Evolutionary conservation across 768 basidiomycete species (phyloP).

Genomic region (Cystobasidium ongulense): DNA sequence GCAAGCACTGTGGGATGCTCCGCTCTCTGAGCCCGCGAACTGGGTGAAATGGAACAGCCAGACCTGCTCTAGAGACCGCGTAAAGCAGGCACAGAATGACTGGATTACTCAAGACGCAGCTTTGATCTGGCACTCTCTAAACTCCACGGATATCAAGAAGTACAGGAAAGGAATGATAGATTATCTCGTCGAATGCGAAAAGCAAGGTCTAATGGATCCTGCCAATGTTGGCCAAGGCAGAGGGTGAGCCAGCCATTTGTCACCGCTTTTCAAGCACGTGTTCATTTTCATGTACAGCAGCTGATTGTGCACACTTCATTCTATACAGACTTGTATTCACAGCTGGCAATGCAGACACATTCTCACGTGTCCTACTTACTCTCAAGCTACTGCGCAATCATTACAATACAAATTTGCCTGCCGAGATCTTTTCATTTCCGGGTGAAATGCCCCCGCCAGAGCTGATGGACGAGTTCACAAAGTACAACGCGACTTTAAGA

Average conservation of each 20-base stretch:
- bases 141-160: constrained; percentile 25
- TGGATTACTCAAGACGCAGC: constrained; percentile 42
- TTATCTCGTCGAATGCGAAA: constrained; percentile 2
- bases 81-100: constrained; percentile 33
- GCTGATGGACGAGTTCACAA: constrained; percentile 18
- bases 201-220: constrained; percentile 31
- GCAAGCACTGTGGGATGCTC: constrained; percentile 45
- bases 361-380: constrained; percentile 42
- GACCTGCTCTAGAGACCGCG: constrained; percentile 20
- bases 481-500: constrained; percentile 20
- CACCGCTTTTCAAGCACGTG: neutral
- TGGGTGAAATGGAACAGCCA: constrained; percentile 46
- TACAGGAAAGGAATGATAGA: constrained; percentile 22
- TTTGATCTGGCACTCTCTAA: constrained; percentile 43
- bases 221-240: constrained; percentile 19
- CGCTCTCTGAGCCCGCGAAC: constrained; percentile 44
- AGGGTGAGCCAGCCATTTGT: neutral
- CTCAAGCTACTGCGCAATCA: constrained; percentile 40
- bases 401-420: constrained; percentile 42
- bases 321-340: constrained; percentile 47
- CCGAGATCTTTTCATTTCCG: constrained; percentile 47
- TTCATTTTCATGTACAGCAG: constrained; percentile 30
- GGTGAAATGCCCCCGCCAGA: constrained; percentile 45
- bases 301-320: neutral
- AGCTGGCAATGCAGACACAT: constrained; percentile 49